Base-by-base conservation (phyloP, 2,329 filamentous ascomycete species). In the Colletotrichum sp. region DNA sequence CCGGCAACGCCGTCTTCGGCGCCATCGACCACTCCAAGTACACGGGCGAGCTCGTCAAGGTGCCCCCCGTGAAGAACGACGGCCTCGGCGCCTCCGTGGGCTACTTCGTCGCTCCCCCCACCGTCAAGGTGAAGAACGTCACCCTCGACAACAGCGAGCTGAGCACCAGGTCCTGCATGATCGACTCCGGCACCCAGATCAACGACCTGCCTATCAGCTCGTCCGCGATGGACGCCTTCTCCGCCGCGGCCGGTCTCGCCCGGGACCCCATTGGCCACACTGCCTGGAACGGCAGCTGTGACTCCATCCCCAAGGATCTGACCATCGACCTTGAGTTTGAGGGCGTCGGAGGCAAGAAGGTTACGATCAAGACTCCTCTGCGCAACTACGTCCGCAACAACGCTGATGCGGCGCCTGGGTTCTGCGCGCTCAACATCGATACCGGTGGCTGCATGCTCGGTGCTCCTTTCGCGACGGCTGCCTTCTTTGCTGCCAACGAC, bases 381-480 rank as follows among this genome's bases (percentile, higher is more conserved):
- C 69, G 76, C n/a, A 69, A 72, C 59, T 76, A 77, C 39, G 61
- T 64, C 65, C 74, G 74, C 62, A 77, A 72, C 69, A 32, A 55
- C 49, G 76, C 69, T 1, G 76, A 76, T 30, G 16, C 13, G 25
- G 25, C n/a, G 7, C 27, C 44, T 11, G 49, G 52, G 5, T 52
- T 36, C 67, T 75, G 72, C 61, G 34, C 12, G 5, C 68, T 75
- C 13, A 75, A 75, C 62, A 71, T 75, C 22, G 68, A 66, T 5
- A 66, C 61, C 1, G 72, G 72, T 7, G 67, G 49, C 22, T 75
- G 72, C 62, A 75, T 75, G 72, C 68, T 75, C 34, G 68, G 44
- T 2, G 72, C 72, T 13, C 72, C 72, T 1, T 75, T 75, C 8
- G 72, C 68, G 3, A 75, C 72, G 11, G 44, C 72, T 3, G 49